Conservation (phyloP, 805 yeast genomes). For the Candida ascalaphidarum region DNA sequence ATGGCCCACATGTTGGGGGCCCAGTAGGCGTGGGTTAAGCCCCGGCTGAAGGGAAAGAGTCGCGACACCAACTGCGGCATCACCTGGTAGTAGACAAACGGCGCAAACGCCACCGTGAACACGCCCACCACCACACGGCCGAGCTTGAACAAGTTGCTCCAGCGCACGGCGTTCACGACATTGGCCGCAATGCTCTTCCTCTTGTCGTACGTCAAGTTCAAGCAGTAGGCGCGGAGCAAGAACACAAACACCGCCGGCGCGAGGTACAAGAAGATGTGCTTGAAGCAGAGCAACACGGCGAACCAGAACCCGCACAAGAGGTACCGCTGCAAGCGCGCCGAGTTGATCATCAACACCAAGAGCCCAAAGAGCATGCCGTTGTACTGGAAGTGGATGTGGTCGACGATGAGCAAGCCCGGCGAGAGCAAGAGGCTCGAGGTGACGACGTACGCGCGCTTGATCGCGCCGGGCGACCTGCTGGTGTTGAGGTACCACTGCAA, state of each 20-base stretch:
- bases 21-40: conserved; percentile 97
- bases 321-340: conserved; percentile 52
- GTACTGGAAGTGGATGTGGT: conserved; percentile 95
- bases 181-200: conserved; percentile 13
- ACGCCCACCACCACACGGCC: conserved; percentile 56
- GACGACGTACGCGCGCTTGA: conserved; percentile 56
- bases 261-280: conserved; percentile 85
- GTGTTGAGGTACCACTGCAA: conserved; percentile 64
- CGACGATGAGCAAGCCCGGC: conserved; percentile 86
- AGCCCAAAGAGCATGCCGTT: conserved; percentile 91
- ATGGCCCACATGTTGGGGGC: conserved; percentile 98
- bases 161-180: conserved; percentile 33
- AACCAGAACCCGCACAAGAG: conserved; percentile 62
- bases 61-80: conserved; percentile 59
- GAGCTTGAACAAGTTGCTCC: conserved; percentile 53
- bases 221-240: conserved; percentile 64
- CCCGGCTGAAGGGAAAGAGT: conserved; percentile 89
- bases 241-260: conserved; percentile 91
- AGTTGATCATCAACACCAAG: conserved; percentile 61
- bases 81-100: conserved; percentile 57
- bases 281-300: conserved; percentile 76
- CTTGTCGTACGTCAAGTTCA: conserved; percentile 31
- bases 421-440: conserved; percentile 77
- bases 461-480: conserved; percentile 27
- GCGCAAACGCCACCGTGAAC: conserved; percentile 65